phyloP scores from a whole-genome alignment of 2,329 filamentous ascomycete genomes.

The Nothophoma quercina region DNA sequence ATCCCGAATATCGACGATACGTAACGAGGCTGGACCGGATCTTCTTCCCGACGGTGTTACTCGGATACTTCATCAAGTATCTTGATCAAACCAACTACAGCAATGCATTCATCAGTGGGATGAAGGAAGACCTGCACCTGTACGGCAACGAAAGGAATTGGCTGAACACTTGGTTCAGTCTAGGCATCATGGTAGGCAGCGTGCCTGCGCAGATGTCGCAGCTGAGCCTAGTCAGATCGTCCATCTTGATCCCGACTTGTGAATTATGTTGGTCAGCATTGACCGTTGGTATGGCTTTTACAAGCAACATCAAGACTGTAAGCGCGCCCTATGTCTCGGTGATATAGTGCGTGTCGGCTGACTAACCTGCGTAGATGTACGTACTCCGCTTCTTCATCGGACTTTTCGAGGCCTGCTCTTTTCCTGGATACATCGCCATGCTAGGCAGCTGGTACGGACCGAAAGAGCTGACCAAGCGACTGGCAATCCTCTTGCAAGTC shows the following conservation, averaged over 20 bases:
- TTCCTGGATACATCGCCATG: constrained; percentile 38
- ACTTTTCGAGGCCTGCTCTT: constrained; percentile 36
- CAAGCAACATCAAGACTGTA: neutral
- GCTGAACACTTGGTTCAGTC: constrained; percentile 4
- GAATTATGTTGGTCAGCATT: neutral
- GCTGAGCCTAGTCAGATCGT: constrained; percentile 6
- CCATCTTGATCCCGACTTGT: neutral
- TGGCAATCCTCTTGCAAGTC: constrained; percentile 61
- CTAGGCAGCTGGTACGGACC: constrained; percentile 50
- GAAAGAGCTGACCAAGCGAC: constrained; percentile 58
- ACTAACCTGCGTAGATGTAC: constrained; percentile 46
- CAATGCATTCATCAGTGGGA: constrained; percentile 10
- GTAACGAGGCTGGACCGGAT: constrained; percentile 3
- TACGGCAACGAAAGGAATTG: constrained; percentile 16
- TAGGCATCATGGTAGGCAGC: neutral
- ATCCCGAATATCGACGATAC: neutral
- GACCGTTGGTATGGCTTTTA: neutral
- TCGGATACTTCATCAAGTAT: constrained; percentile 1
- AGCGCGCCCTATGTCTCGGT: no score
- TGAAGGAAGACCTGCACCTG: constrained; percentile 16
- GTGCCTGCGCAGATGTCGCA: constrained; percentile 5
- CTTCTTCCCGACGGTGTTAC: neutral
- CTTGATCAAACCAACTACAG: constrained; percentile 2
- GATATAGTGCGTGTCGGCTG: no score
- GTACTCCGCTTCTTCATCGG: constrained; percentile 45